A percentile compares a stretch with the other conserved stretches of the same genome.
phyloP scores from a whole-genome alignment of 768 basidiomycete genomes.

The Lentinula boryana region DNA sequence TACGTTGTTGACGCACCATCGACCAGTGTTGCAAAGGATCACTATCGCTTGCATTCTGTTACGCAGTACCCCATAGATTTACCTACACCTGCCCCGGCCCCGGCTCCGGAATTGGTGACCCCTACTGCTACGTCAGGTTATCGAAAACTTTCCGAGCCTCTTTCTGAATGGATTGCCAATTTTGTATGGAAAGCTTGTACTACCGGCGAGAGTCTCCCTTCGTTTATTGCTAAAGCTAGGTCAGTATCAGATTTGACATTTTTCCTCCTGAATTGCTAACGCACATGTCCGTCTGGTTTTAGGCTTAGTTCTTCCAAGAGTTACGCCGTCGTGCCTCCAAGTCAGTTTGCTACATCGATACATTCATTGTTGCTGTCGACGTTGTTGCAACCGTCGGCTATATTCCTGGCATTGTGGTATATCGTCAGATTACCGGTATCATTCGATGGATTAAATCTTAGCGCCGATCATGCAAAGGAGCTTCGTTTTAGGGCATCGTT shows the following conservation, averaged over 20 bases:
- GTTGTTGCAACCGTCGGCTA: constrained; percentile 74
- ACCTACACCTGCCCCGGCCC: constrained; percentile 22
- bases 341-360: constrained; percentile 51
- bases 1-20: constrained; percentile 11
- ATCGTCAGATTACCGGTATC: constrained; percentile 71
- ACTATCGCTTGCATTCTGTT: constrained; percentile 13
- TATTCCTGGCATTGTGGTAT: constrained; percentile 78
- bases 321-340: constrained; percentile 43
- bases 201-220: constrained; percentile 57
- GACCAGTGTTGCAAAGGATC: constrained; percentile 2
- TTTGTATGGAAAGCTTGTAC: constrained; percentile 84
- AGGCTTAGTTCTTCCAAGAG: constrained; percentile 27
- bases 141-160: constrained; percentile 69
- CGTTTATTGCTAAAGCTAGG: constrained; percentile 46
- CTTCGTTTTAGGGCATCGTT: constrained; percentile 58
- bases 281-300: constrained; percentile 6
- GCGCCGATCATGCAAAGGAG: constrained; percentile 52
- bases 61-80: constrained; percentile 24
- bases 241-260: constrained; percentile 29
- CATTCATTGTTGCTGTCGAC: constrained; percentile 76
- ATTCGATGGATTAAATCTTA: constrained; percentile 46
- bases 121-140: constrained; percentile 51
- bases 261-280: constrained; percentile 3
- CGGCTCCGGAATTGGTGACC: constrained; percentile 38
- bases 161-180: constrained; percentile 73